Conservation (phyloP, 2,329 filamentous ascomycete species). For the Pezicula neosporulosa region DNA sequence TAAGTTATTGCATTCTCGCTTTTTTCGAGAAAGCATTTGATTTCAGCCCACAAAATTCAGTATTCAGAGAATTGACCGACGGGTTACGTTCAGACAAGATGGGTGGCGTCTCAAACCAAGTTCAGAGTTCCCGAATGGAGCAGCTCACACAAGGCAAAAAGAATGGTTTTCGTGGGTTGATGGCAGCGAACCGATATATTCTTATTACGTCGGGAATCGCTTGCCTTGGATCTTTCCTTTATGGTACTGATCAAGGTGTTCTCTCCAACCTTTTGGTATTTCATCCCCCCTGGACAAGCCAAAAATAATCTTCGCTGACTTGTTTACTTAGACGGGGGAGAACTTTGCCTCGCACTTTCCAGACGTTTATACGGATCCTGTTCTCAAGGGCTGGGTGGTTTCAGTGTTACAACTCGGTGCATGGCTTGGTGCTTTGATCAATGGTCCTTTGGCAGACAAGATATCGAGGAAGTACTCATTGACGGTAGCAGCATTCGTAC, state of each 20-base stretch:
- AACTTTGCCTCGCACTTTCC: constrained; percentile 36
- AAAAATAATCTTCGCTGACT: no score
- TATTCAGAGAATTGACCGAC: background rate
- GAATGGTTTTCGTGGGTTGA: constrained; percentile 1
- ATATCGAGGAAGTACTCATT: constrained; percentile 12
- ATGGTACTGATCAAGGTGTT: constrained; percentile 42
- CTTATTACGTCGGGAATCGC: constrained; percentile 25
- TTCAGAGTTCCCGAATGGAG: constrained; percentile 2
- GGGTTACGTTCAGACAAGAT: constrained; percentile 1
- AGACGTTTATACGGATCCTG: constrained; percentile 35
- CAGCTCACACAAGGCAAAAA: constrained; percentile 2
- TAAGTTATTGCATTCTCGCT: no score
- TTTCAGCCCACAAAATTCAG: no score
- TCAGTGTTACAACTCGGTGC: constrained; percentile 70
- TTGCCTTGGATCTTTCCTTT: constrained; percentile 34
- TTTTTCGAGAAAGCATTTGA: no score
- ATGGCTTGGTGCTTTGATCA: constrained; percentile 66
- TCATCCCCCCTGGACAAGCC: no score
- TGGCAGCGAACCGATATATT: background rate
- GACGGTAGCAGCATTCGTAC: constrained; percentile 1
- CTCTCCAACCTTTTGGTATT: constrained; percentile 35
- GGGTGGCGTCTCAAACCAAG: background rate
- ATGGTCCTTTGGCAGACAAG: constrained; percentile 61
- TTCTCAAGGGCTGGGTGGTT: constrained; percentile 33
- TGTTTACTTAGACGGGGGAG: constrained; percentile 27